Evolutionary conservation across 75 land plant genomes (phyloP).

Genomic region (Chamaecyparis obtusa): DNA sequence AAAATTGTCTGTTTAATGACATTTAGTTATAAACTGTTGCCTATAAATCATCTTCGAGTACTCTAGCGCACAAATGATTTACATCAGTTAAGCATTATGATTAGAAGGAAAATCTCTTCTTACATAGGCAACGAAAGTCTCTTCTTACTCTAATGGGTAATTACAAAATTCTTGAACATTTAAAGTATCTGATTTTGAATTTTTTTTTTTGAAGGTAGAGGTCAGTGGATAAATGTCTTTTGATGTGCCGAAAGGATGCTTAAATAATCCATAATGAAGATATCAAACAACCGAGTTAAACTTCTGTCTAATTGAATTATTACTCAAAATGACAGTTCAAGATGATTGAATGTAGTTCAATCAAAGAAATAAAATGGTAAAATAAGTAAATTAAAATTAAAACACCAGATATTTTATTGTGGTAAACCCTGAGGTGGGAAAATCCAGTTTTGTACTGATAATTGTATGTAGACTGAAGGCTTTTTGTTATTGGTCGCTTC

Average conservation of each 20-base stretch:
- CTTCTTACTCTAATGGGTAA: too few relatives aligned
- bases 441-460: too few relatives aligned
- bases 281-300: too few relatives aligned
- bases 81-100: background rate
- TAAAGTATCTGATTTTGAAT: background rate
- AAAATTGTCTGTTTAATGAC: background rate
- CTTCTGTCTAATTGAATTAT: too few relatives aligned
- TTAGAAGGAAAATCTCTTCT: background rate
- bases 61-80: background rate
- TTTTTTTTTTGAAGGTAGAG: background rate
- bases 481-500: too few relatives aligned
- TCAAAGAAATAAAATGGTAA: too few relatives aligned
- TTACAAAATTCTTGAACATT: background rate
- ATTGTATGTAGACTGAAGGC: too few relatives aligned
- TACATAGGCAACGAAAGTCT: background rate
- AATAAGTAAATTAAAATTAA: too few relatives aligned
- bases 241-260: background rate
- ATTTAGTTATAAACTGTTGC: background rate
- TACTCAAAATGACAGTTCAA: too few relatives aligned
- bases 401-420: too few relatives aligned
- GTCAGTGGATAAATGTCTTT: background rate
- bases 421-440: too few relatives aligned
- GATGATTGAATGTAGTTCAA: too few relatives aligned
- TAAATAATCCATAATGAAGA: background rate
- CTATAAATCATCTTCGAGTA: background rate